Conservation (phyloP, 139 green algal genomes). For the Auxenochlorella pyrenoidosa region DNA sequence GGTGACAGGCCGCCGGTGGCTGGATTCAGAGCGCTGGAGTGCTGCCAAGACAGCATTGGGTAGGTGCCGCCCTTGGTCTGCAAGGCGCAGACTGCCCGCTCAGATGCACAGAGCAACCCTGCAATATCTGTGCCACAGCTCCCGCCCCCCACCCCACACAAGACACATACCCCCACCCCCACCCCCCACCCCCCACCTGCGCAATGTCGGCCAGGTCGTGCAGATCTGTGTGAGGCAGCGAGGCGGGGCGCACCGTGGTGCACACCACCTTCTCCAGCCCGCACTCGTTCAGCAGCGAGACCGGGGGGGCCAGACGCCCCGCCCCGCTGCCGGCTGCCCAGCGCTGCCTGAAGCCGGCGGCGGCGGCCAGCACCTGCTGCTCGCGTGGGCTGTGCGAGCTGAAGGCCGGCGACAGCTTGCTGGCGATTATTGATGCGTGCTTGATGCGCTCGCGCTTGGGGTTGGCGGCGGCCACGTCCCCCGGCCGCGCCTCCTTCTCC, state of each 20-base stretch:
- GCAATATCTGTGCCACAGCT: too few species aligned
- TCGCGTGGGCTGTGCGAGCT: neutral
- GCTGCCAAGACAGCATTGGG: too few species aligned
- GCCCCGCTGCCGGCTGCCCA: neutral
- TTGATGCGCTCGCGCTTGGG: constrained; percentile 30
- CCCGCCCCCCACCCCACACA: too few species aligned
- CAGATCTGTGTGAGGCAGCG: constrained; percentile 68
- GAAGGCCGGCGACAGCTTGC: constrained; percentile 23
- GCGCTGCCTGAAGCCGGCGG: neutral
- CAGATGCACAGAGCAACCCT: neutral
- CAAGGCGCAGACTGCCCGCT: neutral
- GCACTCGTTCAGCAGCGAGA: constrained; percentile 79
- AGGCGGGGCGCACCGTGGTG: constrained; percentile 74
- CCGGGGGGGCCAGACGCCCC: neutral
- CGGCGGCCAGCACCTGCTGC: neutral
- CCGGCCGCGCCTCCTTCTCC: constrained; percentile 6
- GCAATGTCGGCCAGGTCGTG: constrained; percentile 73
- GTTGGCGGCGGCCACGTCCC: neutral
- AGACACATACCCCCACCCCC: too few species aligned
- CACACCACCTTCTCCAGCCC: constrained; percentile 86
- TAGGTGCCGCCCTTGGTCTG: too few species aligned
- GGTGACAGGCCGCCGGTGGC: neutral
- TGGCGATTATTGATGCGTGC: neutral
- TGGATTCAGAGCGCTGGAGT: neutral
- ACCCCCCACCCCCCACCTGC: neutral